Base-by-base conservation (phyloP, 1,284 basidiomycete genomes). In the Ustilago tritici region DNA sequence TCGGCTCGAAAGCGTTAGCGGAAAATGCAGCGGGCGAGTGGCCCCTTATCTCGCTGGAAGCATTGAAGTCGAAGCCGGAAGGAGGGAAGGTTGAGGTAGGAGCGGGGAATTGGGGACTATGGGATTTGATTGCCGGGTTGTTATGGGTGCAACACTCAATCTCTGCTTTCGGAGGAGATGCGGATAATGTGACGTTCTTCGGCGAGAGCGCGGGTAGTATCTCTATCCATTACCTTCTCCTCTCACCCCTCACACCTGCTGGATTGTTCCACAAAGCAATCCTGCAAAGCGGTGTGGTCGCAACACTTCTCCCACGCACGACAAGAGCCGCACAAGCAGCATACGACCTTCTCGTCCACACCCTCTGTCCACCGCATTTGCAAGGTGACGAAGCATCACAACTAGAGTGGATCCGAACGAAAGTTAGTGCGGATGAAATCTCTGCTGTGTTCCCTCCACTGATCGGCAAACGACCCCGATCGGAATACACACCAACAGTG, bases 91-190 rank as follows among this genome's bases (percentile, higher is more conserved):
- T 46, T 6, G 31, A 40, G 2, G 60, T 61, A 15, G 70, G 59
- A 8, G 71, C 75, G 1, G 78, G 78, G 61, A 91, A 92, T 74
- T 90, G 88, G 10, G 91, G 91, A 0, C 89, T 92, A 77, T 86
- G 87, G 38, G 92, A 92, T 83, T 90, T 92, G 76, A 85, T 89
- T 2, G 86, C 88, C 41, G 15, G 90, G 0, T 85, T 92, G 2
- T 74, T 85, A 17, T 93, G 91, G 85, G 79, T 92, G 3, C 89
- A 91, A 67, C 81, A 90, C 12, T 91, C 92, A 70, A 89, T 92
- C 36, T 87, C 86, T 0, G 86, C 86, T 0, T 92, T 93, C 78
- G 91, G 91, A 3, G 92, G 92, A 0, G 90, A 92, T 82, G 88
- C 89, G 17, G 73, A 82, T 46, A 91, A 91, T 86, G 76, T 85